Evolutionary conservation across 1,284 basidiomycete genomes (phyloP).

Genomic region (Exobasidium cylindrosporum): DNA sequence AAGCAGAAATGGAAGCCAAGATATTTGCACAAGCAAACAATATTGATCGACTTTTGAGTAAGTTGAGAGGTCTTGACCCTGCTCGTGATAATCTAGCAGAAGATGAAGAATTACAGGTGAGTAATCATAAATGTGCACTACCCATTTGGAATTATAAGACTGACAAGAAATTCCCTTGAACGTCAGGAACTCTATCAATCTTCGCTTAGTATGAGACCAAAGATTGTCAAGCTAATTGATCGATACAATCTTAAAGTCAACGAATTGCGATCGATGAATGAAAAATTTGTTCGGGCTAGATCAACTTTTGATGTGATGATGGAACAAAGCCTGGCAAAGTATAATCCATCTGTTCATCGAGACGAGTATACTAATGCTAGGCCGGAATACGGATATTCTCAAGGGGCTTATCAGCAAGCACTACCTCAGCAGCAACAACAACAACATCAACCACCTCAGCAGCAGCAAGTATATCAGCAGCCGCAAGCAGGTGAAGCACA

Average conservation of each 20-base stretch:
- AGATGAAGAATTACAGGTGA: constrained; percentile 73
- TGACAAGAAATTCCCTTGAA: no score
- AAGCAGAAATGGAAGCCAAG: constrained; percentile 82
- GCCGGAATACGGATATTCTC: constrained; percentile 15
- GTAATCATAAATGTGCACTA: no score
- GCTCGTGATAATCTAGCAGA: constrained; percentile 77
- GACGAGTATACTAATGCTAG: constrained; percentile 17
- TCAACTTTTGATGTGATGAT: constrained; percentile 84
- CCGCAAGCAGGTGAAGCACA: neutral
- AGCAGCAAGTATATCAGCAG: constrained; percentile 10
- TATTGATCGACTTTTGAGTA: constrained; percentile 80
- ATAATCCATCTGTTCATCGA: constrained; percentile 56
- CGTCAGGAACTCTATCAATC: constrained; percentile 87
- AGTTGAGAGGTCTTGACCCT: constrained; percentile 72
- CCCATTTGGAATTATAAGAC: no score
- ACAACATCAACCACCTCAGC: neutral
- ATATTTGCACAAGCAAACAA: constrained; percentile 80
- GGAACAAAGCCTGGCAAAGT: constrained; percentile 78
- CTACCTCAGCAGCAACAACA: constrained; percentile 14
- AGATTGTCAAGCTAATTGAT: constrained; percentile 93
- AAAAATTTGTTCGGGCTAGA: constrained; percentile 77
- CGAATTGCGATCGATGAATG: constrained; percentile 83
- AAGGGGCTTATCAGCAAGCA: constrained; percentile 50
- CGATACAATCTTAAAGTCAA: constrained; percentile 66
- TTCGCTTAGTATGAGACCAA: constrained; percentile 81